phyloP scores from a whole-genome alignment of 495 filamentous ascomycete genomes.

The Tuber magnatum region DNA sequence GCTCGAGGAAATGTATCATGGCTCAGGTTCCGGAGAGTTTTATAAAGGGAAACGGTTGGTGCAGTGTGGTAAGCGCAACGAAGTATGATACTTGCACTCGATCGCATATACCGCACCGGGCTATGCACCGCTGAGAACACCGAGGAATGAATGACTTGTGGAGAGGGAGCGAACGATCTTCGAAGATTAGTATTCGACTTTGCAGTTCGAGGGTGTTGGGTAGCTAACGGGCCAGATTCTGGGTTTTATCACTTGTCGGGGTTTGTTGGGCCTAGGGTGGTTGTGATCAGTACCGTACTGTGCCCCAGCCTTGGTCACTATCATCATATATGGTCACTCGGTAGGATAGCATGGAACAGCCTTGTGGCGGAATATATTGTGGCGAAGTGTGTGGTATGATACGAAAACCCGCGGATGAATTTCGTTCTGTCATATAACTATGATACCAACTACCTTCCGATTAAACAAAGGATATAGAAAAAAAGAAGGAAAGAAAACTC shows the following conservation, averaged over 20 bases:
- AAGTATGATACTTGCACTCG: too few species aligned
- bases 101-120: too few species aligned
- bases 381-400: neutral
- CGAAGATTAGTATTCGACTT: neutral
- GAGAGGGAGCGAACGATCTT: neutral
- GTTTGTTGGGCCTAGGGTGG: neutral
- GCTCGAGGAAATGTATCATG: too few species aligned
- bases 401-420: neutral
- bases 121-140: too few species aligned
- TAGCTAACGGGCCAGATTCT: neutral
- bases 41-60: too few species aligned
- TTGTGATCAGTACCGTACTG: too few species aligned
- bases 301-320: too few species aligned
- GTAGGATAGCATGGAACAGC: neutral
- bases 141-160: too few species aligned
- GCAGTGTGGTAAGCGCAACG: too few species aligned
- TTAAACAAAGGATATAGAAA: neutral
- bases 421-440: neutral
- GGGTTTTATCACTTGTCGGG: neutral
- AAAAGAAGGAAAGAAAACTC: neutral
- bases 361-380: too few species aligned
- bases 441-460: neutral
- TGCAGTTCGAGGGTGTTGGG: neutral
- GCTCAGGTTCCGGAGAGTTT: too few species aligned
- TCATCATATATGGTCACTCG: neutral